Evolutionary conservation across 345 rosid species (phyloP).

Genomic region (Psidium guajava): DNA sequence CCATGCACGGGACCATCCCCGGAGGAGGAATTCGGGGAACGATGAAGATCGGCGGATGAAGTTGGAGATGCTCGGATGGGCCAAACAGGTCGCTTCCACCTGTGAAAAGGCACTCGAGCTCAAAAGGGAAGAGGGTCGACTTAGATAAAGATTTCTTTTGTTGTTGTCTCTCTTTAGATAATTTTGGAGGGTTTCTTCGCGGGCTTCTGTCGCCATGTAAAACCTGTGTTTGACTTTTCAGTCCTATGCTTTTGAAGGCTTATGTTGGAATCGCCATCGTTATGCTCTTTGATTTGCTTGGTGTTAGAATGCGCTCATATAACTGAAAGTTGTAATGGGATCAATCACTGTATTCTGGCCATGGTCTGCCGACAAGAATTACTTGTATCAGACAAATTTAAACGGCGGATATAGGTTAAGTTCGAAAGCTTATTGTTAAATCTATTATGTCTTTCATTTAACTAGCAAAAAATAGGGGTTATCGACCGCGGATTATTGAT

Average conservation of each 20-base stretch:
- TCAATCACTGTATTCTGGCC: too few species aligned
- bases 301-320: neutral
- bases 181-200: neutral
- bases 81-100: neutral
- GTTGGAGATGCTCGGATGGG: neutral
- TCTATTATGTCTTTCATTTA: neutral
- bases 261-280: neutral
- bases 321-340: too few species aligned
- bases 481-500: too few species aligned
- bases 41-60: neutral
- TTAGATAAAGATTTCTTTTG: neutral
- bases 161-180: too few species aligned
- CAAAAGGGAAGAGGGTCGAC: neutral
- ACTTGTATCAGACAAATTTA: neutral
- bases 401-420: neutral
- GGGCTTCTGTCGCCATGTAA: neutral
- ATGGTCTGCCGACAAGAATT: too few species aligned
- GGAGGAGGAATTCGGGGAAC: neutral
- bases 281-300: neutral
- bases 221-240: neutral
- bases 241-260: neutral
- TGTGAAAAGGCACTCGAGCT: neutral
- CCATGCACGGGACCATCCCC: neutral
- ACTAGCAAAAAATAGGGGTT: neutral
- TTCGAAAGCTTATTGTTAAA: neutral